A percentile compares a stretch with the other conserved stretches of the same genome.
phyloP scores from a whole-genome alignment of 2,329 filamentous ascomycete species.

The Penicillium janthinellum region DNA sequence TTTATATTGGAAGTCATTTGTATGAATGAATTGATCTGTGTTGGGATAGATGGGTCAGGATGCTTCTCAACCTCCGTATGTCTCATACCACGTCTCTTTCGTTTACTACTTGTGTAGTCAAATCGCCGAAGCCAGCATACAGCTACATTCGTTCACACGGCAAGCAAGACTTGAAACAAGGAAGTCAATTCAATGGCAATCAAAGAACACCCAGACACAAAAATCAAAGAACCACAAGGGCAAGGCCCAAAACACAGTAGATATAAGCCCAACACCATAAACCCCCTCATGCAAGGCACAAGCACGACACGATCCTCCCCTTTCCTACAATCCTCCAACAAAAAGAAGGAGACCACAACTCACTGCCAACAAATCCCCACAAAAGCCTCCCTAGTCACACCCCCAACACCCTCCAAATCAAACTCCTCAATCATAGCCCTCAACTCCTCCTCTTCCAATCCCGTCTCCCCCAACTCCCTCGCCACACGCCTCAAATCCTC shows the following conservation, averaged over 20 bases:
- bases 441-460: slow-evolving; percentile 88
- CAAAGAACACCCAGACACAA: background rate
- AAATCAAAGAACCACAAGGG: background rate
- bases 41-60: background rate
- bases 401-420: slow-evolving; percentile 90
- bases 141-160: background rate
- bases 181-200: background rate
- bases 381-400: slow-evolving; percentile 65
- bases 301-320: background rate
- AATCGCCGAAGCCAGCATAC: background rate
- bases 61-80: background rate
- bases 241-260: slow-evolving; percentile 5
- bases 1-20: slow-evolving; percentile 1
- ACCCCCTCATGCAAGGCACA: slow-evolving; percentile 1
- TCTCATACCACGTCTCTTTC: too few species aligned
- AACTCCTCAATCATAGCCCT: slow-evolving; percentile 98
- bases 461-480: slow-evolving; percentile 82
- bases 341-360: background rate
- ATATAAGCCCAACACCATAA: slow-evolving; percentile 4
- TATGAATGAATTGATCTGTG: background rate
- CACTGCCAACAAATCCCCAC: slow-evolving; percentile 65
- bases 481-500: slow-evolving; percentile 86
- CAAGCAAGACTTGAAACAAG: background rate
- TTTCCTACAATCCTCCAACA: background rate
- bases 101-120: background rate